Evolutionary conservation across 1,284 basidiomycete genomes (phyloP).

Genomic region (Fistulina hepatica): DNA sequence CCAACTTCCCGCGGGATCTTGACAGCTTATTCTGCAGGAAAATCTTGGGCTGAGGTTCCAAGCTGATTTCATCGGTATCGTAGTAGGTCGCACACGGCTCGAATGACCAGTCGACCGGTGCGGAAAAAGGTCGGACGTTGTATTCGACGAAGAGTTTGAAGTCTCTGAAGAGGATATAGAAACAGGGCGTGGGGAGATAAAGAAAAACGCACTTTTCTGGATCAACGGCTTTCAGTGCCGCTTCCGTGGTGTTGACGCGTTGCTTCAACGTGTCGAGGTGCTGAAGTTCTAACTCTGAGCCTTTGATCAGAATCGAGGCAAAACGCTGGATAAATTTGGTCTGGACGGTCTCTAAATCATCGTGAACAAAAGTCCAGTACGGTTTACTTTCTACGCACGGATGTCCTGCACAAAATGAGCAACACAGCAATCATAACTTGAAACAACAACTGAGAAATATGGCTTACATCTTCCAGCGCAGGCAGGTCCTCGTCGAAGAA

Average conservation of each 20-base stretch:
- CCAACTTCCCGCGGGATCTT: slow-evolving; percentile 44
- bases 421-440: too few species aligned
- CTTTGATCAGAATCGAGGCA: slow-evolving; percentile 40
- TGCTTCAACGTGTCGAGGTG: slow-evolving; percentile 50
- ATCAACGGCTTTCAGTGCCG: slow-evolving; percentile 39
- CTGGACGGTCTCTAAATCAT: slow-evolving; percentile 42
- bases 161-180: too few species aligned
- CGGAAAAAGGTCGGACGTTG: slow-evolving; percentile 53
- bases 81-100: slow-evolving; percentile 68
- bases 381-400: too few species aligned
- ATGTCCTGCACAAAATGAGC: slow-evolving; percentile 38
- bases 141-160: slow-evolving; percentile 62
- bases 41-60: slow-evolving; percentile 59
- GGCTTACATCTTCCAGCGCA: slow-evolving; percentile 59
- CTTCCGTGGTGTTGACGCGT: slow-evolving; percentile 35
- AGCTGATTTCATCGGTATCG: slow-evolving; percentile 54
- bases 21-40: slow-evolving; percentile 70
- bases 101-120: slow-evolving; percentile 58
- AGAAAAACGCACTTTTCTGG: too few species aligned
- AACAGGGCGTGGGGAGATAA: too few species aligned
- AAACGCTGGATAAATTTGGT: slow-evolving; percentile 46
- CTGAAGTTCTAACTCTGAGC: slow-evolving; percentile 42
- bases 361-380: background rate
- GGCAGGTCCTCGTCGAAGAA: slow-evolving; percentile 63
- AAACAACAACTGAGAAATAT: slow-evolving; percentile 5